These are phyloP conservation scores for Viridothelium virens DNA, from an alignment of 495 filamentous ascomycete species.

Conservation along the genomic window DNA sequence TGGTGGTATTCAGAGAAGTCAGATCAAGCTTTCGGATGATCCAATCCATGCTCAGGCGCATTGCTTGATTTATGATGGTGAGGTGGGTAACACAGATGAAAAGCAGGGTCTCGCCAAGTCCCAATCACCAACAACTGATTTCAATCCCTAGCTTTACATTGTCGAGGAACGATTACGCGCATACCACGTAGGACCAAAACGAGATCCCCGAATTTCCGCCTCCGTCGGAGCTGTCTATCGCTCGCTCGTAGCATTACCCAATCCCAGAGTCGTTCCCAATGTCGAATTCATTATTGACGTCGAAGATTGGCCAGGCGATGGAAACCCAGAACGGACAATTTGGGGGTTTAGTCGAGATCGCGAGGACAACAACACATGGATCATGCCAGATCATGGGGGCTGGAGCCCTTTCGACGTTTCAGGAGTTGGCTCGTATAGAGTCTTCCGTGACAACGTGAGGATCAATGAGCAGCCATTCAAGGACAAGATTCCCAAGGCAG, in stretches of 20 bases:
- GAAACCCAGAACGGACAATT: slow-evolving; percentile 15
- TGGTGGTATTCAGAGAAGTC: slow-evolving; percentile 10
- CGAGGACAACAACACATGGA: slow-evolving; percentile 24
- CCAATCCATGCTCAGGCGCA: slow-evolving; percentile 1
- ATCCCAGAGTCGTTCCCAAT: slow-evolving; percentile 20
- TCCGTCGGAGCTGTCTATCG: slow-evolving; percentile 23
- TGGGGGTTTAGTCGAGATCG: slow-evolving; percentile 23
- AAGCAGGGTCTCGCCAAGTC: neutral
- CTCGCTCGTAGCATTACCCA: slow-evolving; percentile 17
- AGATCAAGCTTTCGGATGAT: slow-evolving; percentile 9
- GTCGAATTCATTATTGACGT: slow-evolving; percentile 29
- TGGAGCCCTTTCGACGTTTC: slow-evolving; percentile 22
- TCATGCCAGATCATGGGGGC: slow-evolving; percentile 32
- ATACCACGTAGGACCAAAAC: slow-evolving; percentile 7
- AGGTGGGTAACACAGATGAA: neutral
- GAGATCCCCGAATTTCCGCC: slow-evolving; percentile 16
- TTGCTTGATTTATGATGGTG: slow-evolving; percentile 8
- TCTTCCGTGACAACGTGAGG: slow-evolving; percentile 9
- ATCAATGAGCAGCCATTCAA: slow-evolving; percentile 19
- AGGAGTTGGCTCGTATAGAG: slow-evolving; percentile 16
- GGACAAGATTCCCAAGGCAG: slow-evolving; percentile 25
- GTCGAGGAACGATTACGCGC: slow-evolving; percentile 11
- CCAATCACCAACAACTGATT: neutral
- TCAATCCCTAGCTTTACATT: slow-evolving; percentile 23
- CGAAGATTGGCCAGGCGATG: slow-evolving; percentile 20